Percentiles rank a stretch among this genome's conserved stretches.
These are phyloP conservation scores for Chlorella sorokiniana DNA, from an alignment of 139 green algal species.

Conservation along the genomic window DNA sequence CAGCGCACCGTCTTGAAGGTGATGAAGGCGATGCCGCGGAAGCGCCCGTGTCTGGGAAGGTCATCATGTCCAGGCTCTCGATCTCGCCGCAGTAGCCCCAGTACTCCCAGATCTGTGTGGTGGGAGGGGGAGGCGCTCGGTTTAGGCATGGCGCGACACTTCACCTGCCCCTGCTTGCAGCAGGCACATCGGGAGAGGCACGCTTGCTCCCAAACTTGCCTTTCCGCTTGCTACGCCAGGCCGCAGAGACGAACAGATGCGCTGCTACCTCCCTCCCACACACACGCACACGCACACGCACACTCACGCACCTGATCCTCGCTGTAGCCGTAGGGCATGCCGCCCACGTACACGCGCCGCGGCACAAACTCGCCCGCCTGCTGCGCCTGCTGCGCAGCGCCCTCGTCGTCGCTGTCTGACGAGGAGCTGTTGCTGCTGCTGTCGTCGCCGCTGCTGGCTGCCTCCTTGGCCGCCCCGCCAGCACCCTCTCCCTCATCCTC, in stretches of 20 bases:
- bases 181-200: too few relatives aligned
- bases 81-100: slow-evolving; percentile 89
- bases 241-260: background rate
- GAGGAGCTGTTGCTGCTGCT: slow-evolving; percentile 12
- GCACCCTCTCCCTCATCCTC: background rate
- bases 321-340: slow-evolving; percentile 87
- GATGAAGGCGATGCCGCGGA: slow-evolving; percentile 93
- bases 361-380: slow-evolving; percentile 32
- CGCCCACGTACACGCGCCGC: slow-evolving; percentile 82
- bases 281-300: background rate
- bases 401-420: slow-evolving; percentile 5
- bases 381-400: background rate
- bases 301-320: slow-evolving; percentile 50
- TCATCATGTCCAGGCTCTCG: slow-evolving; percentile 78
- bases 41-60: slow-evolving; percentile 93
- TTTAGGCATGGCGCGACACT: too few relatives aligned
- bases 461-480: too few relatives aligned
- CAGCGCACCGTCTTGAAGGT: slow-evolving; percentile 75
- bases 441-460: slow-evolving; percentile 5
- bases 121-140: background rate
- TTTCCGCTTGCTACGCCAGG: background rate
- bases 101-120: slow-evolving; percentile 66
- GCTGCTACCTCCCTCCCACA: too few relatives aligned
- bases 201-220: too few relatives aligned
- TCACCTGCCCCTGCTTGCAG: too few relatives aligned